These are phyloP conservation scores for Dicorynia guianensis DNA, from an alignment of 306 rosid species.

Conservation along the genomic window DNA sequence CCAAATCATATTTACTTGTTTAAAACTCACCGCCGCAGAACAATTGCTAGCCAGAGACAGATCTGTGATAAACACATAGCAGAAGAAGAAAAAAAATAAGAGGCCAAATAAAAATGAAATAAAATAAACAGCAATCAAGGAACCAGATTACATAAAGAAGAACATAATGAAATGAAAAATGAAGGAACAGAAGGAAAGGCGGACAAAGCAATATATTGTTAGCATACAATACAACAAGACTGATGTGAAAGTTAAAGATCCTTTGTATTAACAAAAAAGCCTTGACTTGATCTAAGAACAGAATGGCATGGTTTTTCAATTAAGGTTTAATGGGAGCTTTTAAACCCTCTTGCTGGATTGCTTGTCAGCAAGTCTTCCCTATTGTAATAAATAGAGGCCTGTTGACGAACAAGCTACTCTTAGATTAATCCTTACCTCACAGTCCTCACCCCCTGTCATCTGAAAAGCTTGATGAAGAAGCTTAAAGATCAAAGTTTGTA, in stretches of 20 bases:
- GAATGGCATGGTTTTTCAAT: constrained; percentile 21
- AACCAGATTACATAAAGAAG: constrained; percentile 31
- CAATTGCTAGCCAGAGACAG: constrained; percentile 71
- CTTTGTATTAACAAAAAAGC: constrained; percentile 2
- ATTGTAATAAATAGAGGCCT: neutral
- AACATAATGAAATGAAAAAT: constrained; percentile 10
- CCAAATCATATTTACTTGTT: constrained; percentile 32
- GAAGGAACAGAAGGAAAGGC: constrained; percentile 4
- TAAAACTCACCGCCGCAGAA: constrained; percentile 72
- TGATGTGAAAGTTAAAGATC: constrained; percentile 2
- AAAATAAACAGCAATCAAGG: constrained; percentile 13
- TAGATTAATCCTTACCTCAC: constrained; percentile 11
- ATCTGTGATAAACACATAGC: constrained; percentile 61
- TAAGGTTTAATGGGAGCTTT: neutral
- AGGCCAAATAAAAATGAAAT: constrained; percentile 23
- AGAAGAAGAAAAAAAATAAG: constrained; percentile 50
- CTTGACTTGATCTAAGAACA: neutral
- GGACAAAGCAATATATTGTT: constrained; percentile 28
- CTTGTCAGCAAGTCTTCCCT: neutral
- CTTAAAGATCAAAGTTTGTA: neutral
- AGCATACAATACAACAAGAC: constrained; percentile 3
- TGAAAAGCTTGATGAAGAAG: neutral
- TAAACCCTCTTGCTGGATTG: constrained; percentile 16
- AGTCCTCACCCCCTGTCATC: neutral
- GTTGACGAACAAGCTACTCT: constrained; percentile 7